Percentiles rank a stretch among this genome's conserved stretches.
Evolutionary conservation across 2,329 filamentous ascomycete species (phyloP).

Genomic region (Ophiostoma piceae): DNA sequence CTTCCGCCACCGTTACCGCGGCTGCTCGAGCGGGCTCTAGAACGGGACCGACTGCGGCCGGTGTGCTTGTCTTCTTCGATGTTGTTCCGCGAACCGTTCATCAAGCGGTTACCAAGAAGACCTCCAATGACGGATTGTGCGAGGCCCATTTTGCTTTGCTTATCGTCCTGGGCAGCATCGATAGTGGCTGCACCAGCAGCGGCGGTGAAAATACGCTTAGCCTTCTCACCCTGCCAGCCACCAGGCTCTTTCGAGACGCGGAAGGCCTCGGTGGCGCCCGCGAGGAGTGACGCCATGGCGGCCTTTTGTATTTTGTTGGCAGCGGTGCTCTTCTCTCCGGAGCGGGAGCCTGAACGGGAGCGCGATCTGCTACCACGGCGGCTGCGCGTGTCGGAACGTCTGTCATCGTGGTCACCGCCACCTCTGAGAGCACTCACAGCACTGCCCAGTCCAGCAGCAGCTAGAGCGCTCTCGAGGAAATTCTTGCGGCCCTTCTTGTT

Average conservation of each 20-base stretch:
- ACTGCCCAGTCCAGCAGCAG: conserved; percentile 56
- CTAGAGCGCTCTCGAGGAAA: conserved; percentile 58
- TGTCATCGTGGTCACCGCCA: conserved; percentile 37
- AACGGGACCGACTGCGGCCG: conserved; percentile 65
- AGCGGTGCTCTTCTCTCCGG: conserved; percentile 43
- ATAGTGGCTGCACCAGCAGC: conserved; percentile 81
- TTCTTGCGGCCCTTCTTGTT: conserved; percentile 59
- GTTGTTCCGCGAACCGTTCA: conserved; percentile 70
- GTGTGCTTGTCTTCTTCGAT: conserved; percentile 57
- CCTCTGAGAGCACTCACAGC: conserved; percentile 57
- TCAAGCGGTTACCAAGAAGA: conserved; percentile 75
- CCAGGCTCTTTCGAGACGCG: conserved; percentile 83
- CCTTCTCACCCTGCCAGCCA: conserved; percentile 84
- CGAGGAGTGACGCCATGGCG: conserved; percentile 82
- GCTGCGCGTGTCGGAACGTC: conserved; percentile 41
- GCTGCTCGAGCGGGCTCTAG: conserved; percentile 45
- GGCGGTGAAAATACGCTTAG: conserved; percentile 84
- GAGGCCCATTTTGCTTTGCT: conserved; percentile 77
- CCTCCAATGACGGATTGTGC: conserved; percentile 85
- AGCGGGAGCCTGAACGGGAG: conserved; percentile 46
- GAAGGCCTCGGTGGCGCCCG: conserved; percentile 88
- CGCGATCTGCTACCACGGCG: conserved; percentile 38
- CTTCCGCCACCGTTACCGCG: conserved; percentile 36
- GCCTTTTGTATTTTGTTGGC: conserved; percentile 71
- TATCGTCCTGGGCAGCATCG: conserved; percentile 67